Percentiles rank a stretch among this genome's conserved stretches.
Evolutionary conservation across 108 stramenopile genomes (phyloP).

Genomic region (Cyclotella distinguenda): DNA sequence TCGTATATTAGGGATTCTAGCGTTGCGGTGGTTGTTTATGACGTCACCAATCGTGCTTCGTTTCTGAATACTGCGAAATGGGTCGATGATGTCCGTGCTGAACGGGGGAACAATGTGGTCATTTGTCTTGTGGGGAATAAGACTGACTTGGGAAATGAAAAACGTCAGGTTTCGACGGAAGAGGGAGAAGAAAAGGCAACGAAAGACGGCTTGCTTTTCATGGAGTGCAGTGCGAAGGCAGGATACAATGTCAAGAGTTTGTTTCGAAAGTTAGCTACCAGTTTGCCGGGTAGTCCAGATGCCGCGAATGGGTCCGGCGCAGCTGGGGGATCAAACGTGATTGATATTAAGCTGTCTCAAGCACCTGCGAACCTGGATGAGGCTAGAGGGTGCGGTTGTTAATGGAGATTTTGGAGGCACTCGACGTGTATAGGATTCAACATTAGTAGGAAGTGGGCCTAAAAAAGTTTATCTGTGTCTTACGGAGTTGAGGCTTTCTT

Average conservation of each 20-base stretch:
- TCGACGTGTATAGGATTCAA: too few relatives aligned
- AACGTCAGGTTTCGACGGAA: conserved; percentile 94
- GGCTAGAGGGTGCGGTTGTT: conserved; percentile 83
- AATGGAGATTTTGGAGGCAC: too few relatives aligned
- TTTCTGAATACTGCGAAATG: conserved; percentile 98
- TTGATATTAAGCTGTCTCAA: conserved; percentile 93
- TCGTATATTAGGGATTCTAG: conserved; percentile 98
- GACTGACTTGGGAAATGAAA: conserved; percentile 96
- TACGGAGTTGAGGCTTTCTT: too few relatives aligned
- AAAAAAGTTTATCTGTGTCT: too few relatives aligned
- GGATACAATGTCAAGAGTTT: conserved; percentile 97
- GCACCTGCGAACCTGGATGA: conserved; percentile 91
- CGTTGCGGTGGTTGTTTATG: conserved; percentile 98
- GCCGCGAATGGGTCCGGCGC: conserved; percentile 47
- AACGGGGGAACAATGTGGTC: conserved; percentile 97
- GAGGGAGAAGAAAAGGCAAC: conserved; percentile 97
- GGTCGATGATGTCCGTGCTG: conserved; percentile 98
- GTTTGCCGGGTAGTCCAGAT: conserved; percentile 91
- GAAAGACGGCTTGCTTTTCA: conserved; percentile 93
- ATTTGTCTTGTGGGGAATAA: conserved; percentile 99
- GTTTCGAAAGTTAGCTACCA: conserved; percentile 96
- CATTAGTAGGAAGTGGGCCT: background rate
- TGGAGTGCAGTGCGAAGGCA: conserved; percentile 98
- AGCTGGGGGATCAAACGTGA: conserved; percentile 72
- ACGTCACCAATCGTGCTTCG: conserved; percentile 95